Evolutionary conservation across 352 stramenopile genomes (phyloP).

Genomic region (Phytopythium oedochilum): DNA sequence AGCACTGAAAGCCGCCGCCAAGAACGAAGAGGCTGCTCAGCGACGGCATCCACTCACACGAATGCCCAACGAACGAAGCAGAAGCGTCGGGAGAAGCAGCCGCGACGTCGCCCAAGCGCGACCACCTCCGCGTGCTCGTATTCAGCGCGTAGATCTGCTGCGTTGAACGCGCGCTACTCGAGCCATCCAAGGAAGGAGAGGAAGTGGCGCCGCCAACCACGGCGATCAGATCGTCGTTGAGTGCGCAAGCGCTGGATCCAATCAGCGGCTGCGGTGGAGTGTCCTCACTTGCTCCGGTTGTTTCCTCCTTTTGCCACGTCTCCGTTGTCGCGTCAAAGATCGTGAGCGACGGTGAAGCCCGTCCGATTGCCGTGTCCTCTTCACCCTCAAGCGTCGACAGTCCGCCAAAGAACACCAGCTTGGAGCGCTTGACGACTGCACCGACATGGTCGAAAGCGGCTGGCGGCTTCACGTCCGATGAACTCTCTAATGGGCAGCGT

Average conservation of each 20-base stretch:
- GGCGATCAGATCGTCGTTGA: slow-evolving; percentile 54
- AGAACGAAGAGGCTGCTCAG: slow-evolving; percentile 42
- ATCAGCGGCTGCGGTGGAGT: slow-evolving; percentile 32
- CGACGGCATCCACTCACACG: slow-evolving; percentile 41
- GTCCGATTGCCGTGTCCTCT: slow-evolving; percentile 2
- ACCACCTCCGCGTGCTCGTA: slow-evolving; percentile 39
- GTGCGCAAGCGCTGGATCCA: slow-evolving; percentile 31
- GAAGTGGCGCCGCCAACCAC: slow-evolving; percentile 55
- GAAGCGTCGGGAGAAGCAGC: slow-evolving; percentile 13
- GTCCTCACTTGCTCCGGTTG: slow-evolving; percentile 28
- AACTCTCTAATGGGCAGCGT: slow-evolving; percentile 7
- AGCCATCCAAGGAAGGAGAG: slow-evolving; percentile 25
- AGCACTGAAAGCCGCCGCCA: slow-evolving; percentile 79
- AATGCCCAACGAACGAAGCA: slow-evolving; percentile 53
- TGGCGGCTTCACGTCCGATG: not conserved
- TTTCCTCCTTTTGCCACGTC: slow-evolving; percentile 31
- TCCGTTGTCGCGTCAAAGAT: slow-evolving; percentile 52
- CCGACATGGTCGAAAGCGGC: slow-evolving; percentile 61
- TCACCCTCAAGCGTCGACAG: slow-evolving; percentile 34
- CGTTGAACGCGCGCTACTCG: slow-evolving; percentile 18
- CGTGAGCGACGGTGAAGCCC: slow-evolving; percentile 12
- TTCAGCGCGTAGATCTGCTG: slow-evolving; percentile 57
- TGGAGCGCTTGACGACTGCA: slow-evolving; percentile 35
- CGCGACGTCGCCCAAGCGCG: slow-evolving; percentile 43
- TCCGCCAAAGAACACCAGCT: slow-evolving; percentile 59